Evolutionary conservation across 1,284 basidiomycete species (phyloP), one percentile per base, ranked within the genome.

Genomic region (Wallemia hederae): DNA sequence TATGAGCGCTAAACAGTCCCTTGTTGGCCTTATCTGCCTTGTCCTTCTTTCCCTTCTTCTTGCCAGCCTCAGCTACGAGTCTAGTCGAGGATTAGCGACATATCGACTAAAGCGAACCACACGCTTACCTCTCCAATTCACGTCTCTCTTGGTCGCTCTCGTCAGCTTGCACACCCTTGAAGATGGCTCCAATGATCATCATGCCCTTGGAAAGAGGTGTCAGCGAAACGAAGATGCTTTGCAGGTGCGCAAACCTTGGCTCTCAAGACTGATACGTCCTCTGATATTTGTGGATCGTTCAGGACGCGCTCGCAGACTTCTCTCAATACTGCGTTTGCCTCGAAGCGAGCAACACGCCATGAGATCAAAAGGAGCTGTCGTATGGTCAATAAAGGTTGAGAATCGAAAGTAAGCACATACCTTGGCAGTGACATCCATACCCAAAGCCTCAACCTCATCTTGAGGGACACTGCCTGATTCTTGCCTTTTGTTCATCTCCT

Each of bases 391-490:
- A 24, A 11, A 24, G n/a, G 7, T 58, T n/a, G 19, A 55, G 27
- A 56, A 27, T 17, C 27, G 29, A 25, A 59, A 17, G 56, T 26
- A 24, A n/a, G 31, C n/a, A 62, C 66, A 27, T 63, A 82, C 80
- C 75, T 91, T 96, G 63, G 88, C 88, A 19, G 87, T 92, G 66
- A 98, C 79, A 66, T 98, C 94, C 75, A 85, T 82, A 70, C 97
- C 92, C 57, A 98, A 72, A 22, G 84, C 83, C 62, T 82, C 78
- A 24, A 70, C 64, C 64, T 72, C 70, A 26, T 71, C 71, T 31
- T 58, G 15, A 14, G 56, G 25, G 7, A 58, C 56, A 3, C 25
- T 24, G 9, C 56, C 56, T 14, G 24, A 15, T 28, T 58, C 56
- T 58, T 58, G 56, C 3, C 56, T 9, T 24, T 58, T 58, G 56